Evolutionary conservation across 2,329 filamentous ascomycete species (phyloP).

Genomic region (Emergomyces orientalis): DNA sequence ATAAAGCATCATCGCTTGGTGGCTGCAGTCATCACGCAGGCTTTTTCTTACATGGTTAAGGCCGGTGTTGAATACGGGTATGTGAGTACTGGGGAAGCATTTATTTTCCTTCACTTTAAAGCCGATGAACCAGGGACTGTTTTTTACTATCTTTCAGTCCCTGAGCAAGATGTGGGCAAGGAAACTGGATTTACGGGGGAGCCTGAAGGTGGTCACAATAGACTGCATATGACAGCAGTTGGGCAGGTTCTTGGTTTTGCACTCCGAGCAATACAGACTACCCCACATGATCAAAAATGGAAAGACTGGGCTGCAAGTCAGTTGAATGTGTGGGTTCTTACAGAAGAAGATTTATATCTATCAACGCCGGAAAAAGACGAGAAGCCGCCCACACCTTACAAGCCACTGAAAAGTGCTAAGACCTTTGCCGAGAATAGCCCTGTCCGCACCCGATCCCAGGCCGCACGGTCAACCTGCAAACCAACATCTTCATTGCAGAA

Average conservation of each 20-base stretch:
- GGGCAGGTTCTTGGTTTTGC: conserved; percentile 26
- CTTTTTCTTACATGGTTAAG: conserved; percentile 44
- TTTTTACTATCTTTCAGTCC: conserved; percentile 27
- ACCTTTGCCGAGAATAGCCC: conserved; percentile 7
- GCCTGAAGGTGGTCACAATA: conserved; percentile 13
- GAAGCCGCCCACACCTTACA: background rate
- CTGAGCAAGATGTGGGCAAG: conserved; percentile 23
- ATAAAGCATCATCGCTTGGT: conserved; percentile 33
- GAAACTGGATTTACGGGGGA: conserved; percentile 16
- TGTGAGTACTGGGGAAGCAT: conserved; percentile 37
- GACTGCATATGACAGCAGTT: conserved; percentile 25
- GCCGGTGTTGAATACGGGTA: conserved; percentile 38
- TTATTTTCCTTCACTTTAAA: conserved; percentile 37
- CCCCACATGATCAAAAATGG: conserved; percentile 17
- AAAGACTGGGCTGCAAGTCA: conserved; percentile 10
- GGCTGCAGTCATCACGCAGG: conserved; percentile 39
- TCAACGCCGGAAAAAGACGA: conserved; percentile 13
- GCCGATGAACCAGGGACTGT: conserved; percentile 23
- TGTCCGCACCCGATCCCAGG: conserved; percentile 10
- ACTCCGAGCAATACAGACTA: conserved; percentile 20
- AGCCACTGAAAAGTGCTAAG: conserved; percentile 7
- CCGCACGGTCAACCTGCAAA: conserved; percentile 9
- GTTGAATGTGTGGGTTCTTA: conserved; percentile 20
- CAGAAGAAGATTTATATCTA: conserved; percentile 16
- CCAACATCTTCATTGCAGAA: background rate